A percentile compares a stretch with the other conserved stretches of the same genome.
Evolutionary conservation across 352 stramenopile genomes (phyloP).

Genomic region (Phytophthora brassicae): DNA sequence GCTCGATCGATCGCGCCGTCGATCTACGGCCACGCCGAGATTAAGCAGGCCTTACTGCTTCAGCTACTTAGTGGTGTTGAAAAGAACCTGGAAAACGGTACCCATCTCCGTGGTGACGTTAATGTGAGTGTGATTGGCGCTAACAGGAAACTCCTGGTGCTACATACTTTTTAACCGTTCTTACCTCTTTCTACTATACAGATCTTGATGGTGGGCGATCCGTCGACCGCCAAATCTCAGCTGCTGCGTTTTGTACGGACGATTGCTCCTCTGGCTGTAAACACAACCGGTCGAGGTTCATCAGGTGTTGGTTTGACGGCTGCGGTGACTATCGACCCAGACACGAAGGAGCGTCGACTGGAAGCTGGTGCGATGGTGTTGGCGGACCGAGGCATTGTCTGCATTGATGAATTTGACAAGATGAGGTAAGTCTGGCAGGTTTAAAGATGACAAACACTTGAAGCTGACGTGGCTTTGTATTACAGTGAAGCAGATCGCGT

Average conservation of each 20-base stretch:
- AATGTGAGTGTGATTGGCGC: constrained; percentile 75
- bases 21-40: constrained; percentile 98
- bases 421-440: constrained; percentile 79
- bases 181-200: constrained; percentile 14
- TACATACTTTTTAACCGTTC: not conserved
- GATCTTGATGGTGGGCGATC: constrained; percentile 97
- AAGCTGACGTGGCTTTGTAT: constrained; percentile 18
- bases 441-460: not conserved
- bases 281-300: constrained; percentile 82
- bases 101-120: constrained; percentile 99
- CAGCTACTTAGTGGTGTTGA: constrained; percentile 91
- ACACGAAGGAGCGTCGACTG: constrained; percentile 91
- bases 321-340: constrained; percentile 96
- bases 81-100: constrained; percentile 98
- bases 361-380: constrained; percentile 99
- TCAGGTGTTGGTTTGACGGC: constrained; percentile 96
- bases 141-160: not conserved
- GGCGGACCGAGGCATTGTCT: constrained; percentile 98
- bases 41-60: constrained; percentile 94
- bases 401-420: constrained; percentile 99
- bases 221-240: constrained; percentile 98
- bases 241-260: constrained; percentile 97
- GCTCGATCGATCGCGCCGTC: constrained; percentile 95
- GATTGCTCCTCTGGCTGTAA: constrained; percentile 93
- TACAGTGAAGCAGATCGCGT: constrained; percentile 95